phyloP scores from a whole-genome alignment of 2,329 filamentous ascomycete genomes.

The Dichotomopilus funicola region DNA sequence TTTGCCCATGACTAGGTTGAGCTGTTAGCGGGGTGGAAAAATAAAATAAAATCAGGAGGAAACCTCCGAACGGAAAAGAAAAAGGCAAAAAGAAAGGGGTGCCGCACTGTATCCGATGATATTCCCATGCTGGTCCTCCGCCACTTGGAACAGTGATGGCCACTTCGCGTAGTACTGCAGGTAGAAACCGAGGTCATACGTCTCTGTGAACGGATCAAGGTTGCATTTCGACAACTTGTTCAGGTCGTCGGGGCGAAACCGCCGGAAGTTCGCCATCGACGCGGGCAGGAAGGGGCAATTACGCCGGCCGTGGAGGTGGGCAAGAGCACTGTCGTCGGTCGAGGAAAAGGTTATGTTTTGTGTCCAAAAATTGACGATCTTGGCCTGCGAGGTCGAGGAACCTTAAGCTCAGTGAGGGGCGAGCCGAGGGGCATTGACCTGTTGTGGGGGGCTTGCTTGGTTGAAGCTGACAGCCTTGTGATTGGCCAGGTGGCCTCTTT shows the following conservation, averaged over 20 bases:
- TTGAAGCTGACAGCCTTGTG: background rate
- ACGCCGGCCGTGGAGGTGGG: background rate
- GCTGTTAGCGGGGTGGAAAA: background rate
- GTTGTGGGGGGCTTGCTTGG: too few relatives aligned
- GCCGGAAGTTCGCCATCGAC: slow-evolving; percentile 73
- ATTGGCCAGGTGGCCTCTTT: background rate
- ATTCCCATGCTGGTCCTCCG: slow-evolving; percentile 77
- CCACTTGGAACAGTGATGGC: slow-evolving; percentile 89
- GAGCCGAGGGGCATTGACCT: too few relatives aligned
- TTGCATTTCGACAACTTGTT: slow-evolving; percentile 91
- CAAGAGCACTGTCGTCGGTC: too few relatives aligned
- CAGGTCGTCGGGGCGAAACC: slow-evolving; percentile 77
- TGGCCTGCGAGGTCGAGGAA: too few relatives aligned
- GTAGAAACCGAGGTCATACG: slow-evolving; percentile 93
- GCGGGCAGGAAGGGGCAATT: background rate
- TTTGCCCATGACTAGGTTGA: slow-evolving; percentile 82
- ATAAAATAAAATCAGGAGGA: background rate
- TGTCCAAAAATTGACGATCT: too few relatives aligned
- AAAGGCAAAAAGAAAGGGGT: background rate
- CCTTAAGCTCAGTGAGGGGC: too few relatives aligned
- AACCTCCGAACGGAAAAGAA: background rate
- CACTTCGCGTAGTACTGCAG: slow-evolving; percentile 92
- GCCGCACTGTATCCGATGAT: slow-evolving; percentile 83
- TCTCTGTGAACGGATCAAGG: slow-evolving; percentile 94
- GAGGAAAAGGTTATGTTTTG: too few relatives aligned